These are phyloP conservation scores for Crotalaria pallida DNA, from an alignment of 306 rosid species.

Conservation along the genomic window DNA sequence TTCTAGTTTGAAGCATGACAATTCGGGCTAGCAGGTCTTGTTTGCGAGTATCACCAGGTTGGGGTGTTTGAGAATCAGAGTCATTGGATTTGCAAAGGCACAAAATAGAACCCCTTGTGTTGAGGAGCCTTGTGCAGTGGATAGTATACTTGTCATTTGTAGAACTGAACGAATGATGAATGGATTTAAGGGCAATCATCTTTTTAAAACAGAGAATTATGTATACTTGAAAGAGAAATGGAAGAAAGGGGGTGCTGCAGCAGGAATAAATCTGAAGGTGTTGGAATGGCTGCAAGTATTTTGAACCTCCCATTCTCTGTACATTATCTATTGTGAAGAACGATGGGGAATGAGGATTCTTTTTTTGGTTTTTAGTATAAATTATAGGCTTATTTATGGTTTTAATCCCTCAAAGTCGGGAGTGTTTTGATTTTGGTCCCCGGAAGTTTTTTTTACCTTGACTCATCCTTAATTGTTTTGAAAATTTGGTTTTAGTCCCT, in stretches of 20 bases:
- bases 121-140: slow-evolving; percentile 24
- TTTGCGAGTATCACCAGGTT: slow-evolving; percentile 46
- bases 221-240: background rate
- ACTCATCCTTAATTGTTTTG: no score
- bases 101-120: slow-evolving; percentile 27
- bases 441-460: no score
- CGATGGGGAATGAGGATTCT: no score
- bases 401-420: no score
- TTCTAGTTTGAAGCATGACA: slow-evolving; percentile 72
- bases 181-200: slow-evolving; percentile 59
- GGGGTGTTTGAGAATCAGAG: slow-evolving; percentile 37
- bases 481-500: no score
- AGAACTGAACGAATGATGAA: slow-evolving; percentile 45
- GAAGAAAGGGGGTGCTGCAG: background rate
- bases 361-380: no score
- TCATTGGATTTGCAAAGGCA: slow-evolving; percentile 50
- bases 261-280: background rate
- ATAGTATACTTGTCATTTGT: slow-evolving; percentile 17
- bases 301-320: slow-evolving; percentile 50
- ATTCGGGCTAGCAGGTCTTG: slow-evolving; percentile 70
- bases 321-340: slow-evolving; percentile 47
- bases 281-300: slow-evolving; percentile 18
- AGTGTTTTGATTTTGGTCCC: no score
- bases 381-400: no score
- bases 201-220: background rate